Percentiles rank a stretch among this genome's conserved stretches.
These are phyloP conservation scores for Cardiospermum halicacabum DNA, from an alignment of 345 rosid species.

Conservation along the genomic window DNA sequence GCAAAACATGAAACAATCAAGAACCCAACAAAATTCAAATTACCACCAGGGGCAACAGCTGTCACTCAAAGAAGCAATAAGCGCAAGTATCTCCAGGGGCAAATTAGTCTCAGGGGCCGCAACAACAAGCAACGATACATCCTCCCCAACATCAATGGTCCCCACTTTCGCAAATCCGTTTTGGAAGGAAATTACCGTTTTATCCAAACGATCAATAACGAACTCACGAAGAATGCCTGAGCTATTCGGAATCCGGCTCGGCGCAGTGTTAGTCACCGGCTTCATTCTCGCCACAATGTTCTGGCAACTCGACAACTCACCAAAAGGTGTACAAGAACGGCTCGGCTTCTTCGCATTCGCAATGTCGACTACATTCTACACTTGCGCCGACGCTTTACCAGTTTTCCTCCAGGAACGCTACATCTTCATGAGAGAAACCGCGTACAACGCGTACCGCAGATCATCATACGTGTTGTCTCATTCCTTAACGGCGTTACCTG, in stretches of 20 bases:
- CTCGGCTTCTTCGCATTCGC: conserved; percentile 93
- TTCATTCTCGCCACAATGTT: conserved; percentile 86
- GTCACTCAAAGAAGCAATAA: conserved; percentile 85
- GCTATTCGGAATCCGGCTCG: conserved; percentile 66
- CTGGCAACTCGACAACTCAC: conserved; percentile 83
- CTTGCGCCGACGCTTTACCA: conserved; percentile 91
- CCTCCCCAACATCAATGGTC: conserved; percentile 42
- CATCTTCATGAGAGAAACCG: conserved; percentile 97
- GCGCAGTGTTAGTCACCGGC: conserved; percentile 79
- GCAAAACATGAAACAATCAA: conserved; percentile 55
- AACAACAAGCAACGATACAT: conserved; percentile 8
- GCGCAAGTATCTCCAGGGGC: conserved; percentile 83
- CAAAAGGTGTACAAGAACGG: conserved; percentile 82
- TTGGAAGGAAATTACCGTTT: conserved; percentile 73
- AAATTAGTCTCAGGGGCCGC: conserved; percentile 72
- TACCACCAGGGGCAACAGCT: conserved; percentile 37
- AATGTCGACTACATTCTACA: conserved; percentile 96
- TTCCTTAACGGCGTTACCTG: conserved; percentile 50
- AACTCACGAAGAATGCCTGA: conserved; percentile 80
- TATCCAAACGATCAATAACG: conserved; percentile 57
- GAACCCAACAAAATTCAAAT: conserved; percentile 18
- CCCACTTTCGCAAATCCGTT: conserved; percentile 81
- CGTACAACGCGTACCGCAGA: conserved; percentile 83
- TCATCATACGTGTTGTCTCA: conserved; percentile 87
- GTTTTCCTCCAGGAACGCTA: conserved; percentile 92